Percentiles rank a stretch among this genome's conserved stretches.
phyloP scores from a whole-genome alignment of 2,329 filamentous ascomycete genomes.

The Sarocladiaceae sp. region DNA sequence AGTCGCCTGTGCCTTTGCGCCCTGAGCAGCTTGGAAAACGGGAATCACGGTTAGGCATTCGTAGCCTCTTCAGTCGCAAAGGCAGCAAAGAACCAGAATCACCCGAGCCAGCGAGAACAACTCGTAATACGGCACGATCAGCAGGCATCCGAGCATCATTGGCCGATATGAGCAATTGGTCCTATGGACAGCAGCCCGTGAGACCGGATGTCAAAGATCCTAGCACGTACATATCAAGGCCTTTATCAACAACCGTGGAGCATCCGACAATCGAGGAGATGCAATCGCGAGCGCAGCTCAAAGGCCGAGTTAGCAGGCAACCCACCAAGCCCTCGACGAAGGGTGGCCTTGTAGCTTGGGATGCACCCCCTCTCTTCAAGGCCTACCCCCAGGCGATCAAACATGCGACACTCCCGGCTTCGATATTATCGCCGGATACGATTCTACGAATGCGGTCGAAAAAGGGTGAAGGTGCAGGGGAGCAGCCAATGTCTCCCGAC shows the following conservation, averaged over 20 bases:
- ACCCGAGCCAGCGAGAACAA: constrained; percentile 12
- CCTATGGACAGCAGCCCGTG: constrained; percentile 24
- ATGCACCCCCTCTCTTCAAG: constrained; percentile 74
- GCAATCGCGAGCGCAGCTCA: constrained; percentile 1
- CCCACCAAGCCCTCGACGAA: constrained; percentile 12
- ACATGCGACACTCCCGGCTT: constrained; percentile 63
- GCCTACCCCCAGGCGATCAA: constrained; percentile 80
- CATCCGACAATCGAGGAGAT: constrained; percentile 4
- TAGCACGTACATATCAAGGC: constrained; percentile 17
- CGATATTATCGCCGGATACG: constrained; percentile 60
- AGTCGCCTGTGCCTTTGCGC: constrained; percentile 1
- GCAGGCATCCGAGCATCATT: constrained; percentile 39
- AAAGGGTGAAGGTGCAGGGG: constrained; percentile 24
- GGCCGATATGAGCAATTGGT: constrained; percentile 38
- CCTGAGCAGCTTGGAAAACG: constrained; percentile 31
- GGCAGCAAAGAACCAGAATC: constrained; percentile 16
- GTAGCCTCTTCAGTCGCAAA: constrained; percentile 41
- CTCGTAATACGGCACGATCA: constrained; percentile 14
- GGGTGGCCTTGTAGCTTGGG: constrained; percentile 44
- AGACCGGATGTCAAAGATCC: constrained; percentile 30
- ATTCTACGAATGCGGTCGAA: constrained; percentile 57
- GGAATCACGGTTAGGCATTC: constrained; percentile 40
- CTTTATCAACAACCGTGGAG: constrained; percentile 14
- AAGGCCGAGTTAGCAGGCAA: constrained; percentile 11
- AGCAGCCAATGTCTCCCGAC: constrained; percentile 9